phyloP scores from a whole-genome alignment of 129 eudicot species.

The Gnaphalium uliginosum region DNA sequence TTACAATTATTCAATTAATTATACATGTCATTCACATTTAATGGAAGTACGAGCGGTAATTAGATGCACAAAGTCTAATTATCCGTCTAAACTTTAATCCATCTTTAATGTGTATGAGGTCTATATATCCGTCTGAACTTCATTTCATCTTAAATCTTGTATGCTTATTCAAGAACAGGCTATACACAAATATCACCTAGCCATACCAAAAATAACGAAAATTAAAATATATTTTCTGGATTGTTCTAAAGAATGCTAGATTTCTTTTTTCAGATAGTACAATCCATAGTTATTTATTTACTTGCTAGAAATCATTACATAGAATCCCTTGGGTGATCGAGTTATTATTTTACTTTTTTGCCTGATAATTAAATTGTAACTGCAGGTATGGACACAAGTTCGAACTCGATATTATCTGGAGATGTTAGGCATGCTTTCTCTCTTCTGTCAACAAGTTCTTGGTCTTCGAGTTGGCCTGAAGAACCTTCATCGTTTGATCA shows the following conservation, averaged over 20 bases:
- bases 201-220: not conserved
- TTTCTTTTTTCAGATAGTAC: no score
- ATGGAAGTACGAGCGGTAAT: not conserved
- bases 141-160: not conserved
- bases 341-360: not conserved
- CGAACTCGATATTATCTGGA: constrained; percentile 27
- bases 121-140: not conserved
- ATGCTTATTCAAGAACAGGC: no score
- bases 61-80: not conserved
- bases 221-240: not conserved
- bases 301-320: not conserved
- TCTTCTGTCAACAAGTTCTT: constrained; percentile 66
- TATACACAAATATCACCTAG: not conserved
- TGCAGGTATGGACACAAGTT: constrained; percentile 37
- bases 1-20: not conserved
- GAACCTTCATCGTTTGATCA: constrained; percentile 36
- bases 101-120: not conserved
- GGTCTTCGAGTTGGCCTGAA: constrained; percentile 45
- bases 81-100: not conserved
- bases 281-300: no score
- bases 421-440: constrained; percentile 60
- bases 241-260: no score
- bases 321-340: not conserved
- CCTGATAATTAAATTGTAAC: not conserved
- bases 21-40: not conserved